Conservation (phyloP, 2,329 filamentous ascomycete species). For the Alternaria angustiovoidea region DNA sequence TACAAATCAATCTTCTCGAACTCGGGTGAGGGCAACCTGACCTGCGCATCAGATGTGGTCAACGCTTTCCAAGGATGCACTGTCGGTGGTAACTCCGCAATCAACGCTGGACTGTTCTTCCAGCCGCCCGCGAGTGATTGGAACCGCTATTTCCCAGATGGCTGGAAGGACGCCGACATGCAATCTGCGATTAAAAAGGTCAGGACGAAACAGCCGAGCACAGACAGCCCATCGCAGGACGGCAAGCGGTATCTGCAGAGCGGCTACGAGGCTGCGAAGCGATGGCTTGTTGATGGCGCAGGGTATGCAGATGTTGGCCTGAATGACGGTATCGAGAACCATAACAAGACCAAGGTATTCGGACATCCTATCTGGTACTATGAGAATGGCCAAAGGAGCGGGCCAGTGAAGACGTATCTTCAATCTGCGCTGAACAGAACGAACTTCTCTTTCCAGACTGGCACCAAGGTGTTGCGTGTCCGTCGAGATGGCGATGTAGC, state of each 20-base stretch:
- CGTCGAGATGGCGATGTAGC: constrained; percentile 52
- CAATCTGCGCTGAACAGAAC: constrained; percentile 55
- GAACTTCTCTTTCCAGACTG: constrained; percentile 51
- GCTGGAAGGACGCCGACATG: constrained; percentile 63
- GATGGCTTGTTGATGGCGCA: constrained; percentile 61
- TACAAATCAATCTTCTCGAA: constrained; percentile 60
- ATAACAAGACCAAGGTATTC: constrained; percentile 57
- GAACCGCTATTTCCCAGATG: constrained; percentile 59
- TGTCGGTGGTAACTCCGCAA: constrained; percentile 61
- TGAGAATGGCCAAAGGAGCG: constrained; percentile 59
- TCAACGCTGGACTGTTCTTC: constrained; percentile 64
- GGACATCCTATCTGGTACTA: constrained; percentile 61
- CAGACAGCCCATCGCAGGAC: constrained; percentile 57
- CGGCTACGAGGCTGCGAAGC: constrained; percentile 57
- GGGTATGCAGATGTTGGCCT: constrained; percentile 59
- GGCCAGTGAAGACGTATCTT: constrained; percentile 60
- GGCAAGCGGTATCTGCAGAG: constrained; percentile 58
- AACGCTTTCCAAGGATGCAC: constrained; percentile 60
- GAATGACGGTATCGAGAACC: constrained; percentile 55
- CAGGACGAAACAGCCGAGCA: constrained; percentile 55
- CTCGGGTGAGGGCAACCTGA: constrained; percentile 45
- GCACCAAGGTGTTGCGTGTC: constrained; percentile 57
- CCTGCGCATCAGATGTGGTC: constrained; percentile 52
- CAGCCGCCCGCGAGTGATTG: constrained; percentile 63
- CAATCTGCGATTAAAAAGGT: constrained; percentile 57